A percentile compares a stretch with the other conserved stretches of the same genome.
phyloP scores from a whole-genome alignment of 805 yeast genomes.

The Hagleromyces aurorensis region DNA sequence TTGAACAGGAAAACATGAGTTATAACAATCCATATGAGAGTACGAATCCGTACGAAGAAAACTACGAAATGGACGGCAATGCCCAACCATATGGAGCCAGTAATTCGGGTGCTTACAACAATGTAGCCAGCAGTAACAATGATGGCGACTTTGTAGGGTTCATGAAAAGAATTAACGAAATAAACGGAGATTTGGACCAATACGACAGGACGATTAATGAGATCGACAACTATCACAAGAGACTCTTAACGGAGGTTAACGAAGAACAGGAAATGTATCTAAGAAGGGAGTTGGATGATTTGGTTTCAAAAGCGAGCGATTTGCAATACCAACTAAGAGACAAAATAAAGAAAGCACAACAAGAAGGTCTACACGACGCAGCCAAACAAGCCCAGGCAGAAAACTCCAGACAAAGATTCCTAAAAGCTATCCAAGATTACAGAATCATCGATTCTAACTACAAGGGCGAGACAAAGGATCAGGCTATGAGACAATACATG shows the following conservation, averaged over 20 bases:
- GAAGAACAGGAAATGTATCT: constrained; percentile 60
- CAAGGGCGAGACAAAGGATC: constrained; percentile 73
- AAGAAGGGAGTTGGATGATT: constrained; percentile 68
- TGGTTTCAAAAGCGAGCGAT: constrained; percentile 70
- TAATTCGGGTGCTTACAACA: constrained; percentile 3
- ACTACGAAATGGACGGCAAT: constrained; percentile 17
- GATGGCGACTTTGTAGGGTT: constrained; percentile 51
- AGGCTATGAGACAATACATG: constrained; percentile 87
- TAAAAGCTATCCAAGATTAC: constrained; percentile 79
- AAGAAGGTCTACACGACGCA: constrained; percentile 58
- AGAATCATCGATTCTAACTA: constrained; percentile 80
- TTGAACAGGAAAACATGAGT: constrained; percentile 18
- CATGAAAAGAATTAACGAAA: constrained; percentile 59
- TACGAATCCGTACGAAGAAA: constrained; percentile 17
- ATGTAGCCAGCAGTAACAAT: constrained; percentile 16
- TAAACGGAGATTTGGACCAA: constrained; percentile 61
- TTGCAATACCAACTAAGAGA: constrained; percentile 68
- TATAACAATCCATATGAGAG: constrained; percentile 27
- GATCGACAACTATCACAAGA: constrained; percentile 62
- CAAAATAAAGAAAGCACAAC: constrained; percentile 70
- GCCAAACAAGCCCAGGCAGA: constrained; percentile 89
- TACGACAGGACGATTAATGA: constrained; percentile 62
- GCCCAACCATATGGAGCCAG: constrained; percentile 6
- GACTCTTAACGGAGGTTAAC: constrained; percentile 64
- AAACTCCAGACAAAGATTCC: constrained; percentile 74